Evolutionary conservation across 2,329 filamentous ascomycete species (phyloP).

Genomic region (Talaromyces islandicus): DNA sequence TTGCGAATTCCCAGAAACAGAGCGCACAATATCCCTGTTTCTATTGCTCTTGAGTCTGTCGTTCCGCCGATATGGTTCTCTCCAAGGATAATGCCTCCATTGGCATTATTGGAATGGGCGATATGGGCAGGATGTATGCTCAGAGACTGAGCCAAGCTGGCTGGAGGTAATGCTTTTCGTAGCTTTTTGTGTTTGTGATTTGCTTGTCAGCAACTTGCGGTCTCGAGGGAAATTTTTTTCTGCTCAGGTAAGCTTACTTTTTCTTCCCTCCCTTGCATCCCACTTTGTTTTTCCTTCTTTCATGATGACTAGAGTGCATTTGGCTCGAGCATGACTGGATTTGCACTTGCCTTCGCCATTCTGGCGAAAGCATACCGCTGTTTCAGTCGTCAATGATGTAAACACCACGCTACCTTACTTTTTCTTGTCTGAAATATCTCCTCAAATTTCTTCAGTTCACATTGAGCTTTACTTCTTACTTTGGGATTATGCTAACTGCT

Average conservation of each 20-base stretch:
- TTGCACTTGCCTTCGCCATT: constrained; percentile 61
- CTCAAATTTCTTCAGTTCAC: background rate
- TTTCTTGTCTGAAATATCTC: constrained; percentile 69
- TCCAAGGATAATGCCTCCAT: constrained; percentile 66
- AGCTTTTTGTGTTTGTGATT: constrained; percentile 7
- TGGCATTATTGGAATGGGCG: constrained; percentile 97
- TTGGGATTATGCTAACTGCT: constrained; percentile 8
- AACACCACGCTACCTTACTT: constrained; percentile 95
- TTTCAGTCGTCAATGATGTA: constrained; percentile 88
- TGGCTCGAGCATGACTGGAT: constrained; percentile 93
- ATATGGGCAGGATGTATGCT: constrained; percentile 99
- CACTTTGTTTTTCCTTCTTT: constrained; percentile 17
- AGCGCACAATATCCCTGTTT: background rate
- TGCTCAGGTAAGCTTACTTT: constrained; percentile 2
- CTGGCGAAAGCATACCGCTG: constrained; percentile 57
- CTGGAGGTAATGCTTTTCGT: constrained; percentile 73
- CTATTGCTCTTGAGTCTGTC: background rate
- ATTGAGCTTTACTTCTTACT: background rate
- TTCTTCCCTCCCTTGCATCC: background rate
- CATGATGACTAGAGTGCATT: constrained; percentile 99
- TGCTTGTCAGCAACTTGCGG: background rate
- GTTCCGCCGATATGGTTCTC: constrained; percentile 22
- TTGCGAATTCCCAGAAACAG: background rate
- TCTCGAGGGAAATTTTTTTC: background rate
- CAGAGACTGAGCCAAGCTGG: constrained; percentile 80